These are phyloP conservation scores for Rhynchospora pubera DNA, from an alignment of 176 grass and related monocot genomes.

Conservation along the genomic window DNA sequence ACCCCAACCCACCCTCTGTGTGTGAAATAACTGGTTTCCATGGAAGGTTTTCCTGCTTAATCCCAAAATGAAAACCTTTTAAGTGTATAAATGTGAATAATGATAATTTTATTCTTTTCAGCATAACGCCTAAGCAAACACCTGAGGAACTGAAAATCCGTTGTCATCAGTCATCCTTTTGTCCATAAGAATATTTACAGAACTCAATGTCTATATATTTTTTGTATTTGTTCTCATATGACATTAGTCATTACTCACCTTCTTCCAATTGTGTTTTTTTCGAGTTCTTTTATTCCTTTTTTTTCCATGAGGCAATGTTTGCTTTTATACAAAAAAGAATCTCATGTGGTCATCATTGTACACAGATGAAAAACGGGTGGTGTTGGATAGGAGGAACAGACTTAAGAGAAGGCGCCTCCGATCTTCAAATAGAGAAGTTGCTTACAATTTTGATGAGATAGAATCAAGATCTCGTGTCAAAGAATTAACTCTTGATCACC, in stretches of 20 bases:
- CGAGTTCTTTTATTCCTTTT: neutral
- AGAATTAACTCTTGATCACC: constrained; percentile 87
- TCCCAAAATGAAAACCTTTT: neutral
- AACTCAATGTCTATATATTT: neutral
- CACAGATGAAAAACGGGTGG: constrained; percentile 25
- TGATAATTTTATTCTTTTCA: neutral
- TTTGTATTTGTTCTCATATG: neutral
- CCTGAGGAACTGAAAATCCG: neutral
- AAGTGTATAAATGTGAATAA: neutral
- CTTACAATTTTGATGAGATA: constrained; percentile 40
- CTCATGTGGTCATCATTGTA: neutral
- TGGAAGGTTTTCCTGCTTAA: neutral
- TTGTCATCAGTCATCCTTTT: neutral
- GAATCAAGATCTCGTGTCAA: constrained; percentile 48
- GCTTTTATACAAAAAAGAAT: neutral
- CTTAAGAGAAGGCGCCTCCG: constrained; percentile 15
- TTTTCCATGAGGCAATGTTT: neutral
- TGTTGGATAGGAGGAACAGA: constrained; percentile 42
- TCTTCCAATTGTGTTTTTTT: neutral
- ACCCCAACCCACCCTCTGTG: neutral
- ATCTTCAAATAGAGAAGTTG: constrained; percentile 17
- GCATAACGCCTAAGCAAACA: neutral
- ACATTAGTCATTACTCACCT: neutral
- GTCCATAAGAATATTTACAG: neutral
- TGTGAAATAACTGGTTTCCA: neutral